Evolutionary conservation across 148 eudicot genomes (phyloP), one percentile per base, ranked within the genome.

Genomic region (Rhododendron williamsianum): DNA sequence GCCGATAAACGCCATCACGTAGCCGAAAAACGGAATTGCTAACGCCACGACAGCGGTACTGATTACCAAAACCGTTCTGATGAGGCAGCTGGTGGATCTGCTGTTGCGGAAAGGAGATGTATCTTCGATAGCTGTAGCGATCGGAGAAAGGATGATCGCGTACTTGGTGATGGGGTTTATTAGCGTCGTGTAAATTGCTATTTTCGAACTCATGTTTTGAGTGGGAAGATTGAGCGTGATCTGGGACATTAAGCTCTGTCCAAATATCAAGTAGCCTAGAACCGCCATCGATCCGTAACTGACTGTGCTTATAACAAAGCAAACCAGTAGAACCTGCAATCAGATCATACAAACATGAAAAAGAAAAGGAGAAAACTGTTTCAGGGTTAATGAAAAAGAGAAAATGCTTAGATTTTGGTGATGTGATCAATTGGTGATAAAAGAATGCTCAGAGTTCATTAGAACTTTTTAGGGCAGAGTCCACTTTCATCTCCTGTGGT

Each of bases 1-100:
- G 5, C 96, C 96, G 1, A 87, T 92, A 23, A 94, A 91, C 0
- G 93, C 91, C 98, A 94, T 92, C 0, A 96, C 90, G 27, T 91
- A 87, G 18, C 94, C 98, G 18, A 96, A 94, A 78, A 93, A 94
- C 6, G 96, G 98, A 11, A 96, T 36, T 4, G 78, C 18, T 8
- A 92, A 36, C 0, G 98, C 96, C 43, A 94, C 91, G 4, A 94
- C 77, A 1, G 88, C 89, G 3, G 94, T 93, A 85, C 94, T 91
- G 18, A 87, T 83, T 52, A 96, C 91, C 41, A 96, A 69, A 48
- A 30, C 19, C 4, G 94, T 94, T 84, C 95, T 88, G 21, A 91
- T 84, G 21, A 91, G 43, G 13, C 88, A 78, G 41, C 89, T 91
- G 35, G 90, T 87, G 6, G 43, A 41, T 36, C 84, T 86, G 25